These are phyloP conservation scores for Nematocida major DNA, from an alignment of 371 early-diverging fungal species.

Conservation along the genomic window DNA sequence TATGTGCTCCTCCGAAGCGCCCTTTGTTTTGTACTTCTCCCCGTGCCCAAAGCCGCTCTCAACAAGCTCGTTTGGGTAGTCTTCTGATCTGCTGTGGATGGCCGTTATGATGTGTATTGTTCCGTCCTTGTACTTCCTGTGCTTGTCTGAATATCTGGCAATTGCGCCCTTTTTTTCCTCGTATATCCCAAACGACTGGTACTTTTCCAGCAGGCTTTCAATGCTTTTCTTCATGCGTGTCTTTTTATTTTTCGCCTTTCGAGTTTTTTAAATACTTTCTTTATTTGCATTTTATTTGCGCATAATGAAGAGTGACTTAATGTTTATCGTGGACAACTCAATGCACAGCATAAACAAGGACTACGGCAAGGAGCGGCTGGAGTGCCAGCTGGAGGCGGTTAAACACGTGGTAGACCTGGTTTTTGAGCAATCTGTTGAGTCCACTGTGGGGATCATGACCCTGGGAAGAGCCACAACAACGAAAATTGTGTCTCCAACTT, in stretches of 20 bases:
- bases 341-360: conserved; percentile 52
- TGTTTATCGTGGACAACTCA: conserved; percentile 48
- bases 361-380: conserved; percentile 30
- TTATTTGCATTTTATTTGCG: conserved; percentile 4
- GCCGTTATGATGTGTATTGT: conserved; percentile 2
- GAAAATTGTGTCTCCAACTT: conserved; percentile 46
- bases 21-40: conserved; percentile 14
- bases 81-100: conserved; percentile 3
- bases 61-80: conserved; percentile 43
- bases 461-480: conserved; percentile 17
- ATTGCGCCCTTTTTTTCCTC: neutral
- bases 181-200: neutral
- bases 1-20: neutral
- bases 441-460: conserved; percentile 43
- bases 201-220: conserved; percentile 3
- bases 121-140: conserved; percentile 9
- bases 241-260: neutral
- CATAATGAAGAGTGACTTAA: conserved; percentile 39
- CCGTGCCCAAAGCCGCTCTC: conserved; percentile 44
- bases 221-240: neutral
- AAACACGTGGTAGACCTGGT: conserved; percentile 12
- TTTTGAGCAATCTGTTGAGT: conserved; percentile 12
- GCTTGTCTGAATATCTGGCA: conserved; percentile 12
- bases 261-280: neutral
- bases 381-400: conserved; percentile 30